Evolutionary conservation across 1,284 basidiomycete genomes (phyloP).

Genomic region (Pyrrhoderma noxium): DNA sequence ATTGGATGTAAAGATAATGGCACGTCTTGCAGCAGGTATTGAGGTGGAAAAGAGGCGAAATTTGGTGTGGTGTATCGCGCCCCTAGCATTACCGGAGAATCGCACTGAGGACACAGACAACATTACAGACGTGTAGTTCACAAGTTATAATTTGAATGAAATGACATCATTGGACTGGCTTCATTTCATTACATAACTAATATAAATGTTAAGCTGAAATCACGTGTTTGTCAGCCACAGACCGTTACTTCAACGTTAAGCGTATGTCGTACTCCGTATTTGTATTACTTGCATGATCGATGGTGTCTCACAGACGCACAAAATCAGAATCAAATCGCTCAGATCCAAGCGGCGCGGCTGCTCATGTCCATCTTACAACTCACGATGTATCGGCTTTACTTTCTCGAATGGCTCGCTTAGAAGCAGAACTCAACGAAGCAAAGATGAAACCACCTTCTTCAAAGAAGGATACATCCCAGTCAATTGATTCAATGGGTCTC

Average conservation of each 20-base stretch:
- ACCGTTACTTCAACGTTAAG: no score
- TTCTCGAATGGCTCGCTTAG: conserved; percentile 1
- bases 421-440: conserved; percentile 4
- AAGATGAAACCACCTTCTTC: not conserved
- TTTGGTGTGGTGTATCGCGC: not conserved
- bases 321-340: not conserved
- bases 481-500: no score
- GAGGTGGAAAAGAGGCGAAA: conserved; percentile 15
- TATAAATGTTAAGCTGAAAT: no score
- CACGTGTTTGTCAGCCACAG: no score
- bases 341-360: not conserved
- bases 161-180: no score
- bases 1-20: conserved; percentile 53
- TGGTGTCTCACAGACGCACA: not conserved
- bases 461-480: not conserved
- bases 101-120: not conserved
- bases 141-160: no score
- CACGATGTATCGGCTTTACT: conserved; percentile 3
- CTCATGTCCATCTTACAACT: not conserved
- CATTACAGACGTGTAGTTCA: no score
- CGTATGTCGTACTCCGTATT: no score
- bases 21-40: conserved; percentile 37
- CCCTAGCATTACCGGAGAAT: not conserved
- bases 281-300: no score
- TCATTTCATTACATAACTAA: no score